Conservation (phyloP, 2,329 filamentous ascomycete species). For the Coniochaeta sp. region DNA sequence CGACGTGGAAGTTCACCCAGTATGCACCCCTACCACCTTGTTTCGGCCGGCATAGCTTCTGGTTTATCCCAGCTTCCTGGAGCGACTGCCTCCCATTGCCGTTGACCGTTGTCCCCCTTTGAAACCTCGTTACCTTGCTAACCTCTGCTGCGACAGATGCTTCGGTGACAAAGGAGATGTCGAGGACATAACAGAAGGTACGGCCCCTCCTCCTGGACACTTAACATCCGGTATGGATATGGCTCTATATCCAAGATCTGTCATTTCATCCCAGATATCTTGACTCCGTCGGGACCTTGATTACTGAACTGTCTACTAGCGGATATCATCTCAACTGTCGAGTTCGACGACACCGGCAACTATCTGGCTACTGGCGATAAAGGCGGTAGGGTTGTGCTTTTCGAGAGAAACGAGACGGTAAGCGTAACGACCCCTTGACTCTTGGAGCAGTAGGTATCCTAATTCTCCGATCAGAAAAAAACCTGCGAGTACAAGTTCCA, state of each 20-base stretch:
- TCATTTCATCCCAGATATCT: constrained; percentile 15
- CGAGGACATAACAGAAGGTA: constrained; percentile 96
- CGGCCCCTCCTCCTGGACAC: constrained; percentile 11
- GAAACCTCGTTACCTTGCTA: not conserved
- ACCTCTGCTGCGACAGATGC: constrained; percentile 52
- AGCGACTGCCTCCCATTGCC: not conserved
- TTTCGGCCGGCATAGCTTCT: not conserved
- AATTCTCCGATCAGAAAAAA: constrained; percentile 68
- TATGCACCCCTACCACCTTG: constrained; percentile 43
- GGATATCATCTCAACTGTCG: constrained; percentile 86
- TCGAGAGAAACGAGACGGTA: constrained; percentile 94
- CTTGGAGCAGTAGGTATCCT: constrained; percentile 15
- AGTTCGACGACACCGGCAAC: constrained; percentile 85
- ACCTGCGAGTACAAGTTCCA: constrained; percentile 99
- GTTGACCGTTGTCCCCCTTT: not conserved
- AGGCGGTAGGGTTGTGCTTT: constrained; percentile 76
- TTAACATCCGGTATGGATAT: constrained; percentile 7
- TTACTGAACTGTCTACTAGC: constrained; percentile 37
- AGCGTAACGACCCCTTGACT: constrained; percentile 21
- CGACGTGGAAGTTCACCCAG: constrained; percentile 99
- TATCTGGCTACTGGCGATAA: constrained; percentile 89
- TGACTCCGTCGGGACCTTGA: not conserved
- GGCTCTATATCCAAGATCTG: constrained; percentile 8
- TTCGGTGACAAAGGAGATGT: constrained; percentile 99
- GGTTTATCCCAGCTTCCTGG: not conserved